Conservation (phyloP, 371 early-diverging fungal genomes). For the Mucor velutinosus region DNA sequence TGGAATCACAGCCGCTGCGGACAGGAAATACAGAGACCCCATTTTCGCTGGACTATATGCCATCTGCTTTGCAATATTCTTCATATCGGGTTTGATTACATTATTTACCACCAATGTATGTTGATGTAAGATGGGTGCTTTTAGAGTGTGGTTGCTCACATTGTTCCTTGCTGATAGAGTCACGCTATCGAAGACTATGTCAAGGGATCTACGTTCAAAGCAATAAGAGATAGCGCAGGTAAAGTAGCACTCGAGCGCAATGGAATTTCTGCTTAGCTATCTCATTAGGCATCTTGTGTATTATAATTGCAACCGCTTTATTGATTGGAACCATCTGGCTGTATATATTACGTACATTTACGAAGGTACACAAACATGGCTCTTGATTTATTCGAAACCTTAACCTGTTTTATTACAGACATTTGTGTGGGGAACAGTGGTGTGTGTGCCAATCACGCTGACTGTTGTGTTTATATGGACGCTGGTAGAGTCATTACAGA, state of each 20-base stretch:
- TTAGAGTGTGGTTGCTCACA: background rate
- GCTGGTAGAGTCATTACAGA: slow-evolving; percentile 52
- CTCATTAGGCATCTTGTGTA: slow-evolving; percentile 48
- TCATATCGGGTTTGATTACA: slow-evolving; percentile 50
- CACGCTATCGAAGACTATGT: slow-evolving; percentile 43
- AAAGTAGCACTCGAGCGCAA: background rate
- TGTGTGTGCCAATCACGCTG: slow-evolving; percentile 56
- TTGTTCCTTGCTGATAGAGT: slow-evolving; percentile 19
- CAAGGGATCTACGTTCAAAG: slow-evolving; percentile 51
- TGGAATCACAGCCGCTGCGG: slow-evolving; percentile 23
- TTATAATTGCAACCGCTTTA: slow-evolving; percentile 50
- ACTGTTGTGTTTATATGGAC: slow-evolving; percentile 62
- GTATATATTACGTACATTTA: slow-evolving; percentile 51
- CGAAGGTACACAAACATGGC: slow-evolving; percentile 42
- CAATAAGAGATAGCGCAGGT: slow-evolving; percentile 63
- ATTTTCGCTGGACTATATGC: slow-evolving; percentile 54
- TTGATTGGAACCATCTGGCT: slow-evolving; percentile 58
- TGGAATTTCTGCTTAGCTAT: background rate
- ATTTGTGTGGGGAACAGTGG: slow-evolving; percentile 66
- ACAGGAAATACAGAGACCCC: slow-evolving; percentile 60
- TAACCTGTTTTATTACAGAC: slow-evolving; percentile 31
- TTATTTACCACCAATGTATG: slow-evolving; percentile 61
- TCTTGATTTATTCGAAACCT: background rate
- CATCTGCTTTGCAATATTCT: slow-evolving; percentile 37
- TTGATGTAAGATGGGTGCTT: background rate